phyloP scores from a whole-genome alignment of 1,284 basidiomycete species.

The Boletellus deceptivus region DNA sequence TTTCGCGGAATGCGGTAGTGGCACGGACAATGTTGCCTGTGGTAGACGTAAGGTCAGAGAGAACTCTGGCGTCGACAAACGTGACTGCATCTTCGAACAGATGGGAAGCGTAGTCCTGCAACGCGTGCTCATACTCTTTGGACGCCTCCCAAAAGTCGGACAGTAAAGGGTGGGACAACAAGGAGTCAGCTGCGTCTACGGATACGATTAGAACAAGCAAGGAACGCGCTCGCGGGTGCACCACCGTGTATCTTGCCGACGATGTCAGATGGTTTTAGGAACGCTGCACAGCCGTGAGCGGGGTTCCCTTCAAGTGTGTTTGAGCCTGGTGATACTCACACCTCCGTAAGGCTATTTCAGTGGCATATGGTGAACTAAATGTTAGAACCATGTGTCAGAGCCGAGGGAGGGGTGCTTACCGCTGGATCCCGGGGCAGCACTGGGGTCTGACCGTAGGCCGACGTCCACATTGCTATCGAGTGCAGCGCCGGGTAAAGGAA shows the following conservation, averaged over 20 bases:
- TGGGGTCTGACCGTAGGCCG: background rate
- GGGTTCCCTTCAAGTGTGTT: background rate
- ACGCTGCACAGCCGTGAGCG: slow-evolving; percentile 2
- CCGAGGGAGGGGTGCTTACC: background rate
- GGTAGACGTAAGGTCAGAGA: slow-evolving; percentile 3
- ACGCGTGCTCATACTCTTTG: background rate
- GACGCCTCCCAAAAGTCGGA: slow-evolving; percentile 13
- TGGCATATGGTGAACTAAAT: background rate
- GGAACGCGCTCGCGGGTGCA: no score
- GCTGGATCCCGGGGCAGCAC: background rate
- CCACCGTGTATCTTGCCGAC: slow-evolving; percentile 2
- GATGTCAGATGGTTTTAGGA: background rate
- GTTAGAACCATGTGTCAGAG: background rate
- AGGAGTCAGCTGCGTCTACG: slow-evolving; percentile 4
- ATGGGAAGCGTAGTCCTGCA: slow-evolving; percentile 3
- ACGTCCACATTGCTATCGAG: background rate
- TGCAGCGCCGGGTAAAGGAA: background rate
- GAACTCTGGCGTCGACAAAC: slow-evolving; percentile 1
- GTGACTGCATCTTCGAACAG: slow-evolving; percentile 2
- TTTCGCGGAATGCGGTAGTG: slow-evolving; percentile 10
- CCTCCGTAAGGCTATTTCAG: background rate
- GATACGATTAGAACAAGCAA: background rate
- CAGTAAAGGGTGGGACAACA: background rate
- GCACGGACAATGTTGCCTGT: slow-evolving; percentile 10
- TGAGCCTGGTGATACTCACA: slow-evolving; percentile 3